Evolutionary conservation across 2,329 filamentous ascomycete genomes (phyloP).

Genomic region (Colletotrichum sp.): DNA sequence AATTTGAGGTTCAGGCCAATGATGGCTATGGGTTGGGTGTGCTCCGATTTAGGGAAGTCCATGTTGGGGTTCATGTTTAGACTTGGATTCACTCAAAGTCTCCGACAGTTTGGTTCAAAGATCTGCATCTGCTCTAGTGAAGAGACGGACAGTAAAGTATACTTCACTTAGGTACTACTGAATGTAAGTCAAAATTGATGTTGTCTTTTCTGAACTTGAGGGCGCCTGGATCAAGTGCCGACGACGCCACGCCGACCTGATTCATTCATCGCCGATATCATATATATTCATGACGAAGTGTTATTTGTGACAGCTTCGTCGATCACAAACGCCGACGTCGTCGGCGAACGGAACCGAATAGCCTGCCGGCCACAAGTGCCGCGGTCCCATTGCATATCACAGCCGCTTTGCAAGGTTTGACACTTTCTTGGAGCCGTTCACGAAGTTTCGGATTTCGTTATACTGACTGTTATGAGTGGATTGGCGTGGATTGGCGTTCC

Average conservation of each 20-base stretch:
- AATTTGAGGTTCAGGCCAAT: constrained; percentile 26
- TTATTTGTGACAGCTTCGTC: not conserved
- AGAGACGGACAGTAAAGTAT: not conserved
- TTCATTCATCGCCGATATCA: not conserved
- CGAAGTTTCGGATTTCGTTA: not conserved
- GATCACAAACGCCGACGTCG: not conserved
- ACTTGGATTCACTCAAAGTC: not conserved
- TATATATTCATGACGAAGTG: not conserved
- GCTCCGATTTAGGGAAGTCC: not conserved
- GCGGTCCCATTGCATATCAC: not conserved
- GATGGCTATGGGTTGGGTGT: constrained; percentile 22
- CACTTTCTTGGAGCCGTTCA: not conserved
- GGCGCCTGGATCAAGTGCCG: not conserved
- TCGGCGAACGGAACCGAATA: not conserved
- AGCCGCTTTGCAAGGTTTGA: not conserved
- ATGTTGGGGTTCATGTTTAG: not conserved
- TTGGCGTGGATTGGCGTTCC: not conserved
- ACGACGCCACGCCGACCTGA: not conserved
- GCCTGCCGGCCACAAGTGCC: not conserved
- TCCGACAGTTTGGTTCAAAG: not conserved
- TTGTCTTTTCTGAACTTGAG: not conserved
- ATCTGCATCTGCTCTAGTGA: not conserved
- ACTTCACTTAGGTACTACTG: not conserved
- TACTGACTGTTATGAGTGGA: not conserved
- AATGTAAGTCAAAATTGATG: not conserved